Evolutionary conservation across 192 early-diverging fungal species (phyloP), one percentile per base, ranked within the genome.

Genomic region (Geosiphon pyriformis): DNA sequence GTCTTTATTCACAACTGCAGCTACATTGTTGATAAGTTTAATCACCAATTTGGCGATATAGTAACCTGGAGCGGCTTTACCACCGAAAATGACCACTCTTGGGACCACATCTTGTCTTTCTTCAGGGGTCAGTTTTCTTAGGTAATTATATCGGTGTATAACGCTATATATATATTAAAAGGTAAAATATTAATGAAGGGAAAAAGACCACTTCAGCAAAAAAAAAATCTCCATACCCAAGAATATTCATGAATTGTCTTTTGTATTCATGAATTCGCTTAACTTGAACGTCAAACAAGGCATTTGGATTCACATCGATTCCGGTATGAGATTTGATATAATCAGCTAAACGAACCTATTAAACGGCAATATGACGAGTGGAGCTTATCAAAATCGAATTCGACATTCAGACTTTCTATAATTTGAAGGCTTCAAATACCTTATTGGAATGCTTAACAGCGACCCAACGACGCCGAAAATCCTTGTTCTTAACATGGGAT

Each of bases 221-320:
- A 20, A 48, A 23, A 56, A 0, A 11, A 42, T 12, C 20, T 8
- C 50, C 75, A 50, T 74, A 79, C 78, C 83, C 80, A 22, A 98
- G 76, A 65, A 99, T 96, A 79, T 99, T 99, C 91, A 99, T 92
- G 76, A 94, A 94, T 84, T 99, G 96, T 67, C 96, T 90, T 83
- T 99, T 98, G 81, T 98, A 99, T 81, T 98, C 96, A 76, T 99
- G 96, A 69, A 98, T 90, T 79, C 96, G 91, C 83, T 96, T 98
- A 73, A 94, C 94, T 76, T 94, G 95, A 61, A 96, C 85, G 76
- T 99, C 96, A 79, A 99, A 99, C 68, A 98, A 77, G 2, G 95
- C 90, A 61, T 95, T 81, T 30, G 94, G 81, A 70, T 80, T 87
- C 35, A 98, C 92, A 18, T 80, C 73, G 55, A 96, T 82, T 32